phyloP scores from a whole-genome alignment of 148 eudicot species.

The Limonium bicolor region DNA sequence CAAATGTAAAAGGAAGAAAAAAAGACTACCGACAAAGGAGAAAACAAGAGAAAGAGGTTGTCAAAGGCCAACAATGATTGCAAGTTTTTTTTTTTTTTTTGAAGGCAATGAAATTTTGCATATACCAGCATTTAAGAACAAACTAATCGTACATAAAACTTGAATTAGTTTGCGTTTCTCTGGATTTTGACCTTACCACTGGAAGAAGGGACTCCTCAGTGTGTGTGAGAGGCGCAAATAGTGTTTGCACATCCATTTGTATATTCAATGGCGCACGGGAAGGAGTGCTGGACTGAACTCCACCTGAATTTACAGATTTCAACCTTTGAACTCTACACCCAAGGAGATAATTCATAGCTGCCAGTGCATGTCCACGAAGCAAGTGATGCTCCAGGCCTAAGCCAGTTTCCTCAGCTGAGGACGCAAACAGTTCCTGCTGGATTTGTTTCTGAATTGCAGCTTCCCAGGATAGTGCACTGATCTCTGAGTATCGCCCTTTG shows the following conservation, averaged over 20 bases:
- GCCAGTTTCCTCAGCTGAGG: conserved; percentile 74
- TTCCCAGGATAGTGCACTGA: conserved; percentile 86
- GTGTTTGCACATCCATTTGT: conserved; percentile 64
- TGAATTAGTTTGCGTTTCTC: no score
- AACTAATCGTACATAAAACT: no score
- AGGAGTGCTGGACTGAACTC: conserved; percentile 34
- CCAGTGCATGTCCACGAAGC: conserved; percentile 91
- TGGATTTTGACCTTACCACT: no score
- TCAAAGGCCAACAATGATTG: no score
- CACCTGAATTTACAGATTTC: conserved; percentile 34
- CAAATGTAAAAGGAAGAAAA: no score
- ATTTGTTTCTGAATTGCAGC: conserved; percentile 85
- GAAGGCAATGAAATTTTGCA: no score
- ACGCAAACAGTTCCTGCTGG: conserved; percentile 67
- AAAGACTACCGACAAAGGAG: no score
- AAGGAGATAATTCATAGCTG: conserved; percentile 75
- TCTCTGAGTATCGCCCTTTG: conserved; percentile 46
- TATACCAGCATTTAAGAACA: no score
- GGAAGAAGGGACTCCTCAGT: conserved; percentile 81
- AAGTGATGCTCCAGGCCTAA: conserved; percentile 81
- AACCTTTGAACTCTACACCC: conserved; percentile 54
- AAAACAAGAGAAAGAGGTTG: no score
- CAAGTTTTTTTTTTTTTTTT: no score
- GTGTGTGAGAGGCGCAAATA: conserved; percentile 60
- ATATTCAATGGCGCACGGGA: conserved; percentile 45